These are phyloP conservation scores for Chlamydomonas schloesseri DNA, from an alignment of 139 green algal species.

Conservation along the genomic window DNA sequence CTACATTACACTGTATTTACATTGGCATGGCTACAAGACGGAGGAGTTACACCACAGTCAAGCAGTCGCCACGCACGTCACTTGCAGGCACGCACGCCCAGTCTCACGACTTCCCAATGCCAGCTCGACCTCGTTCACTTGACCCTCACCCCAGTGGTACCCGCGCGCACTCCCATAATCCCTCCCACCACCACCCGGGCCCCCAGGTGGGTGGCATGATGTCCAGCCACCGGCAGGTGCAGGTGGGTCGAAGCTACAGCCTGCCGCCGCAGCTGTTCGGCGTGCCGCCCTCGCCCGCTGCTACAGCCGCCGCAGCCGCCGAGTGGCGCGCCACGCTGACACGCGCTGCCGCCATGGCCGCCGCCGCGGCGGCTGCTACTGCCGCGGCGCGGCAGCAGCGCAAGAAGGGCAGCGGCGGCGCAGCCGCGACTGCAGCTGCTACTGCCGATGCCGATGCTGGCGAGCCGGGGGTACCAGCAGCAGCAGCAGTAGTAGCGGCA, in stretches of 20 bases:
- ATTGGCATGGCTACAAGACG: too few relatives aligned
- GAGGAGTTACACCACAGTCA: too few relatives aligned
- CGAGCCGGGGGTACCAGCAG: neutral
- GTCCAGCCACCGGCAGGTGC: slow-evolving; percentile 79
- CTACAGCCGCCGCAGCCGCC: neutral
- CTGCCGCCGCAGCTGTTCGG: slow-evolving; percentile 71
- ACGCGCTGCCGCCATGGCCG: slow-evolving; percentile 56
- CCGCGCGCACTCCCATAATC: too few relatives aligned
- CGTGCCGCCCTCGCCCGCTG: slow-evolving; percentile 57
- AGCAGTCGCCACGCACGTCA: too few relatives aligned
- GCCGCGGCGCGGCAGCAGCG: slow-evolving; percentile 27
- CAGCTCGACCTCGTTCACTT: too few relatives aligned
- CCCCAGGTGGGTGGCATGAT: slow-evolving; percentile 79
- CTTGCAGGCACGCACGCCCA: too few relatives aligned
- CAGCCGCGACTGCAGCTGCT: neutral
- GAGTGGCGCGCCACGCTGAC: slow-evolving; percentile 63
- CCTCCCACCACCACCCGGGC: too few relatives aligned
- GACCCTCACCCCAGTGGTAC: too few relatives aligned
- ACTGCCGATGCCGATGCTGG: slow-evolving; percentile 8
- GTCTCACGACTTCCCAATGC: too few relatives aligned
- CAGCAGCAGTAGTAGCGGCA: neutral
- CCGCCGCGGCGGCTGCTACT: neutral
- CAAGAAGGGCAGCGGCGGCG: neutral
- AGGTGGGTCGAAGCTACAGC: slow-evolving; percentile 74
- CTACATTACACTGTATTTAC: too few relatives aligned